Conservation (phyloP, 2,329 filamentous ascomycete genomes). For the Fusarium protoensiforme region DNA sequence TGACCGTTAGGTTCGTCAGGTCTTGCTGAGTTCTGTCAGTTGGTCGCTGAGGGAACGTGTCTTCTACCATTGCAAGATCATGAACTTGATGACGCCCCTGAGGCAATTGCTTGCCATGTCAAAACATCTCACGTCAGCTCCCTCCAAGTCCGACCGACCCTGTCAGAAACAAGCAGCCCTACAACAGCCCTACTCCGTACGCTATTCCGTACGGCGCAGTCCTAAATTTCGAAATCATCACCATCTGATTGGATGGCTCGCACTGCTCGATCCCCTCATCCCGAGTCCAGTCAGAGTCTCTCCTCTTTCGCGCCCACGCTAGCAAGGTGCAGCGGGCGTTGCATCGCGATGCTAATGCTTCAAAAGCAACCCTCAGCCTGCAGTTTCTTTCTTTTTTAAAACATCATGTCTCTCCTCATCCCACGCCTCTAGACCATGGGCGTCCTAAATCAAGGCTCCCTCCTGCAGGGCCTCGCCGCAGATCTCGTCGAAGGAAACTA, state of each 20-base stretch:
- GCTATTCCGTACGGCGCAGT: background rate
- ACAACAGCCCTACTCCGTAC: background rate
- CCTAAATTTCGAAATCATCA: background rate
- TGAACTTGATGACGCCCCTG: background rate
- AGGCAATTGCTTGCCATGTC: background rate
- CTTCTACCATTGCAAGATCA: background rate
- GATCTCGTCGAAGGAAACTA: slow-evolving; percentile 6
- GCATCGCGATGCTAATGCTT: background rate
- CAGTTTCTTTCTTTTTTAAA: background rate
- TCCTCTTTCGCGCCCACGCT: background rate
- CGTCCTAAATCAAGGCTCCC: background rate
- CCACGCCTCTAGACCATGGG: background rate
- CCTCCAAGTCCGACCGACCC: background rate
- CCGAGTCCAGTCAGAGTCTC: background rate
- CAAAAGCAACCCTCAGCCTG: background rate
- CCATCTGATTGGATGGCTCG: background rate
- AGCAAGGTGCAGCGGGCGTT: background rate
- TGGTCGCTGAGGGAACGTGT: background rate
- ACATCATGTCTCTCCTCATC: background rate
- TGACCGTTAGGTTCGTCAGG: background rate
- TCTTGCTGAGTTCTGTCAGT: background rate
- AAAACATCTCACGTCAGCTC: background rate
- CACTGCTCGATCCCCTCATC: background rate
- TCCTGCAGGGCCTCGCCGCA: slow-evolving; percentile 1
- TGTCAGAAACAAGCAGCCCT: background rate